These are phyloP conservation scores for Kazachstania sp. DNA, from an alignment of 1,139 yeast species.

Conservation along the genomic window DNA sequence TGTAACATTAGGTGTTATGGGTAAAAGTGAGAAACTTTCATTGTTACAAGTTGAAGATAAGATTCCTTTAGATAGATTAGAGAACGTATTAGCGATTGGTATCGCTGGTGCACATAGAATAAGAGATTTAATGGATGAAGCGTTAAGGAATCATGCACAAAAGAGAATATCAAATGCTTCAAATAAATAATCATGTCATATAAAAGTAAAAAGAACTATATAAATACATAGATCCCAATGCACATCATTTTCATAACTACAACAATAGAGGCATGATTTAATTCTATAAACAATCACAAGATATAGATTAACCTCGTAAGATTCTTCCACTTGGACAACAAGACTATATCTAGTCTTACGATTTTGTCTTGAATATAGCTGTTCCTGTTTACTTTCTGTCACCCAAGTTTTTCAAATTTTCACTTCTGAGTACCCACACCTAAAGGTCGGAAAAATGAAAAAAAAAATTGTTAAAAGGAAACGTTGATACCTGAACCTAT, in stretches of 20 bases:
- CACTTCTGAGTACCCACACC: too few species aligned
- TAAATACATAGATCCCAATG: neutral
- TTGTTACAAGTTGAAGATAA: constrained; percentile 71
- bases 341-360: too few species aligned
- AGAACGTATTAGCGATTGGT: constrained; percentile 70
- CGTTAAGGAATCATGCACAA: constrained; percentile 66
- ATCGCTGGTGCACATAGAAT: constrained; percentile 83
- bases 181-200: constrained; percentile 1
- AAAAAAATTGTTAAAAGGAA: too few species aligned
- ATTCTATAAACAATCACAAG: neutral
- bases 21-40: constrained; percentile 70
- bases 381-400: too few species aligned
- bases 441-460: too few species aligned
- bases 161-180: constrained; percentile 33
- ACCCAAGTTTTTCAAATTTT: too few species aligned
- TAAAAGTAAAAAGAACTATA: neutral
- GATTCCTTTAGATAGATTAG: constrained; percentile 74
- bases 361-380: too few species aligned
- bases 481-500: too few species aligned
- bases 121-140: constrained; percentile 77
- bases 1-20: constrained; percentile 77
- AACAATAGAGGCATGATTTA: neutral
- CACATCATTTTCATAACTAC: too few species aligned
- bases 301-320: too few species aligned
- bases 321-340: too few species aligned